Conservation (phyloP, 768 basidiomycete genomes). For the Mycena sanguinolenta region DNA sequence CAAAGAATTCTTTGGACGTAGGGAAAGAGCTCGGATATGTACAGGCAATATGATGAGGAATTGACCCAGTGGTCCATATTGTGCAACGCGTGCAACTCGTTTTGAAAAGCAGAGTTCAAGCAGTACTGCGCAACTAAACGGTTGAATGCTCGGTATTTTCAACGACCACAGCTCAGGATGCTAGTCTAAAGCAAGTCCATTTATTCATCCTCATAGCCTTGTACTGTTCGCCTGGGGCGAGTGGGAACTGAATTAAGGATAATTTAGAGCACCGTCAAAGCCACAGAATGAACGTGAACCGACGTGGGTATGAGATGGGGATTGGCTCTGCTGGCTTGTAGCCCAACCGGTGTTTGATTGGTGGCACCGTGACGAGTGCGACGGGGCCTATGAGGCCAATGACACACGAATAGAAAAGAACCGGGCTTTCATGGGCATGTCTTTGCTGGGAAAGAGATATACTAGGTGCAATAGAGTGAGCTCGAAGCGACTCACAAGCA, state of each 20-base stretch:
- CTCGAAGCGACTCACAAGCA: conserved; percentile 51
- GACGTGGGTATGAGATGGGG: conserved; percentile 86
- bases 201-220: conserved; percentile 77
- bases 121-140: not conserved
- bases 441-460: conserved; percentile 74
- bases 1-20: too few relatives aligned
- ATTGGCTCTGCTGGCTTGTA: conserved; percentile 76
- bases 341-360: conserved; percentile 81
- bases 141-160: not conserved
- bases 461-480: not conserved
- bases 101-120: not conserved
- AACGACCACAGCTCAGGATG: not conserved
- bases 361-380: conserved; percentile 81
- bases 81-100: too few relatives aligned
- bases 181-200: not conserved
- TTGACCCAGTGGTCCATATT: too few relatives aligned
- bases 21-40: too few relatives aligned
- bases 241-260: conserved; percentile 61
- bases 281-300: conserved; percentile 45
- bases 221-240: conserved; percentile 74
- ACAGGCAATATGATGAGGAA: too few relatives aligned
- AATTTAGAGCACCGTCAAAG: conserved; percentile 1
- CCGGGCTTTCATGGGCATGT: conserved; percentile 90
- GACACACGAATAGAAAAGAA: conserved; percentile 88
- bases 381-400: conserved; percentile 84